Evolutionary conservation across 2,329 filamentous ascomycete species (phyloP).

Genomic region (Exophiala oligosperma): DNA sequence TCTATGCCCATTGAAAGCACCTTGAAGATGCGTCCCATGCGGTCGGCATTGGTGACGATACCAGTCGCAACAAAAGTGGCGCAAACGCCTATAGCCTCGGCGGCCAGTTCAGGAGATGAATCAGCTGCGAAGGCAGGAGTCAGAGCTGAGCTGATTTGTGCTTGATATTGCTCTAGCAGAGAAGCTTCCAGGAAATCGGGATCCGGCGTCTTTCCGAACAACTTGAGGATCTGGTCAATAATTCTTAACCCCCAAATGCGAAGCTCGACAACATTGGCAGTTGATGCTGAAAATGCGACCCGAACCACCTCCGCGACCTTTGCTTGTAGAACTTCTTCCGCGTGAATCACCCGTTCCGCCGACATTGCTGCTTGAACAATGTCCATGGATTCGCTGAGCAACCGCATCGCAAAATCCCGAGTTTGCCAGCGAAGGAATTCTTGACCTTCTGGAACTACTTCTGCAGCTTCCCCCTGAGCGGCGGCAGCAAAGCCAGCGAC

Average conservation of each 20-base stretch:
- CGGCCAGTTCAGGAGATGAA: conserved; percentile 91
- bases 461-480: conserved; percentile 57
- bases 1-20: conserved; percentile 87
- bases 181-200: conserved; percentile 98
- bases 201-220: conserved; percentile 93
- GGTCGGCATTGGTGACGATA: conserved; percentile 93
- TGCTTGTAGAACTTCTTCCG: conserved; percentile 75
- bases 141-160: conserved; percentile 93
- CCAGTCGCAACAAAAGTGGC: conserved; percentile 97
- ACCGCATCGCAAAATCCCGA: conserved; percentile 87
- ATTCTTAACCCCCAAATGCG: conserved; percentile 91
- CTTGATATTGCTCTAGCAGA: conserved; percentile 95
- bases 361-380: conserved; percentile 77
- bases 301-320: conserved; percentile 89
- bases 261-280: conserved; percentile 85
- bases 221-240: conserved; percentile 83
- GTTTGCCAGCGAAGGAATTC: conserved; percentile 96
- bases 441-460: conserved; percentile 62
- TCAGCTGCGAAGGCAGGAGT: conserved; percentile 95
- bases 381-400: conserved; percentile 77
- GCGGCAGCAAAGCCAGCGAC: conserved; percentile 85
- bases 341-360: conserved; percentile 73
- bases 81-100: conserved; percentile 94
- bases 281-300: conserved; percentile 96
- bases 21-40: conserved; percentile 98